Evolutionary conservation across 345 rosid genomes (phyloP), one percentile per base, ranked within the genome.

Genomic region (Gossypium sturtianum): DNA sequence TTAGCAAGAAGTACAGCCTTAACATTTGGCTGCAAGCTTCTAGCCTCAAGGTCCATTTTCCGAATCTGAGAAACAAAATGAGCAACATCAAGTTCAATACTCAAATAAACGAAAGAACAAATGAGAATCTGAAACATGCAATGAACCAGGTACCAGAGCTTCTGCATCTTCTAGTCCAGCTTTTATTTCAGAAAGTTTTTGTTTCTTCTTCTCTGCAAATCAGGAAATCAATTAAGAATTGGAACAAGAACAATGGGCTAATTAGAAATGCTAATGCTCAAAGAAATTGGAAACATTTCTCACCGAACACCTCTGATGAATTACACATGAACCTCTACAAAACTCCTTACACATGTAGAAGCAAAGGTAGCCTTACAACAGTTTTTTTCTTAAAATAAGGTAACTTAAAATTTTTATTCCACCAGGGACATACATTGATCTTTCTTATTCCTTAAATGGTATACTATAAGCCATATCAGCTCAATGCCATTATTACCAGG

Each of bases 41-140:
- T 91, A 22, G 94, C 98, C 81, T 93, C 97, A 17, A 88, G 85
- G 83, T 93, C 98, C 98, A 93, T 91, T 79, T 93, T 93, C 77
- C 89, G 84, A 75, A 90, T 85, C 93, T 89, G 77, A 74, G 27
- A 56, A 63, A 44, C 20, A 10, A 72, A 17, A 78, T 2, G 38
- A 75, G 53, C 10, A 60, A 15, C 34, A 66, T 61, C 74, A 38
- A 48, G 70, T n/a, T 80, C 60, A 78, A 45, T 3, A 34, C 41
- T 38, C 45, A 11, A 19, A 4, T 8, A 9, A 77, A 57, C 60
- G 12, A 62, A 29, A 11, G 2, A 22, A 53, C 27, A n/a, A 59
- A 69, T 13, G 1, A 17, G 20, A 60, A 63, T 71, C n/a, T 51
- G 19, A n/a, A 75, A 75, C 65, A 79, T 38, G 56, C 13, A 60